Evolutionary conservation across 2,329 filamentous ascomycete species (phyloP), one percentile per base, ranked within the genome.

Genomic region (Fusarium sp.): DNA sequence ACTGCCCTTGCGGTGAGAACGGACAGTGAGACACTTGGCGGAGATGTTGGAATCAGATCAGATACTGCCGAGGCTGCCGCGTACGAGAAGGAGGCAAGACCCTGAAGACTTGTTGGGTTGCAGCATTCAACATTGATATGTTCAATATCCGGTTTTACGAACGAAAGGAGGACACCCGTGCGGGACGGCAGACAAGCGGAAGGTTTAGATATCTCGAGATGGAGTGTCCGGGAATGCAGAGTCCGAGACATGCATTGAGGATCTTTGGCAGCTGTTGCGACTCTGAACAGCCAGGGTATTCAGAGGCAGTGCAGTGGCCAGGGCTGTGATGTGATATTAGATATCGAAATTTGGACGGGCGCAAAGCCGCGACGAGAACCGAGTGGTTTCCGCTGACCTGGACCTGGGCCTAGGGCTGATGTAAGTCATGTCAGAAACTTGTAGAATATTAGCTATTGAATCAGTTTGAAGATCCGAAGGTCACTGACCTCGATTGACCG

Each of bases 161-260:
- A 21, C 28, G 33, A 51, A 45, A 22, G 51, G 38, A 45, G 42
- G 56, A 44, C 67, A 62, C 47, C 52, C 34, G 47, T 40, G 47
- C 26, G 49, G 36, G 36, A 44, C 46, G 39, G 46, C 38, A 47
- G 24, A 42, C 24, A 39, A 43, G 46, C 45, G 42, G 56, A 53
- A 50, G 44, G 50, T 61, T 40, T 45, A 19, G 43, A 62, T 67
- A 56, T 62, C 57, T 55, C 38, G 28, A 52, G 62, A 64, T 69
- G 70, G 69, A 61, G 62, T 58, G 58, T 51, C 60, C 61, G 54
- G 57, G 57, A 54, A 63, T 66, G 53, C 53, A 36, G 39, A 22
- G 66, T 43, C 62, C 52, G 66, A 69, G 66, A 69, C 66, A 69
- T 69, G 52, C 66, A 49, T 62, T 58, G 62, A 44, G 50, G 66